phyloP scores from a whole-genome alignment of 768 basidiomycete genomes.

The Auriculariales sp. region DNA sequence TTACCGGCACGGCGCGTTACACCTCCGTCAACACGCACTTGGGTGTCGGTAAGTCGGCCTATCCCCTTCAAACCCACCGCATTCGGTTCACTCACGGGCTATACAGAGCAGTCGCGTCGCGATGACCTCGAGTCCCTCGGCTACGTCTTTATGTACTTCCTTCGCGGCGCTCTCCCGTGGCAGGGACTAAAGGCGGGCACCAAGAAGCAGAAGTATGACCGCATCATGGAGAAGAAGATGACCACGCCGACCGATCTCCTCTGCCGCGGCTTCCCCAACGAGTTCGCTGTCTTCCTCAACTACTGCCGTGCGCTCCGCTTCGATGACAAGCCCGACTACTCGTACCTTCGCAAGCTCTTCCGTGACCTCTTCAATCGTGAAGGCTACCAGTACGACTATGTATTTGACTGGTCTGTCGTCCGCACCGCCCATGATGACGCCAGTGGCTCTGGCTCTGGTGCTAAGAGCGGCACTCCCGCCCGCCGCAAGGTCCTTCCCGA shows the following conservation, averaged over 20 bases:
- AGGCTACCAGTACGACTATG: slow-evolving; percentile 98
- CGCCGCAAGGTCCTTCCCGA: slow-evolving; percentile 73
- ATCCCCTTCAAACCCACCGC: neutral
- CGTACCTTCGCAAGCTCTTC: slow-evolving; percentile 98
- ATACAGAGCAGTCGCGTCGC: slow-evolving; percentile 77
- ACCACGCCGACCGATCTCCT: slow-evolving; percentile 93
- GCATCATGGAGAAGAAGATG: slow-evolving; percentile 99
- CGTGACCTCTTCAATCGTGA: slow-evolving; percentile 93
- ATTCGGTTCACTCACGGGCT: neutral
- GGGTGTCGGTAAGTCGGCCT: slow-evolving; percentile 41
- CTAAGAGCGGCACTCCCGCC: slow-evolving; percentile 40
- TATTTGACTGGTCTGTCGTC: slow-evolving; percentile 97
- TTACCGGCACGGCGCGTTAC: slow-evolving; percentile 97
- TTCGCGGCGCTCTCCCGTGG: slow-evolving; percentile 95
- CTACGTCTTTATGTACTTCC: slow-evolving; percentile 99
- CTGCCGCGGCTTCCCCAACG: slow-evolving; percentile 98
- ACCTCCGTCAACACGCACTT: slow-evolving; percentile 98
- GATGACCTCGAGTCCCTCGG: slow-evolving; percentile 97
- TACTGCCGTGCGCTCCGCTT: slow-evolving; percentile 98
- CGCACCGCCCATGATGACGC: slow-evolving; percentile 56
- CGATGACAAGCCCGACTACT: slow-evolving; percentile 99
- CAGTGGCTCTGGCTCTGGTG: slow-evolving; percentile 31
- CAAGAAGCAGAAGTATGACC: slow-evolving; percentile 99
- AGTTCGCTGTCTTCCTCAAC: slow-evolving; percentile 98
- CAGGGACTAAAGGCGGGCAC: slow-evolving; percentile 99